Evolutionary conservation across 768 basidiomycete species (phyloP), one percentile per base, ranked within the genome.

Genomic region (Calocybe gangraenosa): DNA sequence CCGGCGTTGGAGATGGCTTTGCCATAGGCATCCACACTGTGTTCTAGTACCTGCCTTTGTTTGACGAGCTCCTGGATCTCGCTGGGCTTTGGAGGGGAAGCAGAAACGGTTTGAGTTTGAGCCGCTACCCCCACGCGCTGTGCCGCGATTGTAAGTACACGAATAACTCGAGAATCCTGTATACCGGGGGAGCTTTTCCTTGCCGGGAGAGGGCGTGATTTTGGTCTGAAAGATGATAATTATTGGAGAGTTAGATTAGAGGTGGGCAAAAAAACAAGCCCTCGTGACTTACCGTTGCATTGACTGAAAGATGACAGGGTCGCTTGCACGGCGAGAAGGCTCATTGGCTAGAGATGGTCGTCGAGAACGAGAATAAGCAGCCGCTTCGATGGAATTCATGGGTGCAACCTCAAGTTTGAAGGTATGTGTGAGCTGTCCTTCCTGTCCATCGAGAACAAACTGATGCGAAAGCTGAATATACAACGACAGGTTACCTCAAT

Each of bases 381-480:
- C 56, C 11, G 65, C 58, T 48, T 77, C 76, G 30, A 71, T 61
- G 2, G 73, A 64, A 35, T 70, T 69, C 28, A 68, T 73, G 14
- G 89, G 86, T 2, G 87, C 85, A 54, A 92, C 82, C 42, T 73
- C 78, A 48, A 92, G 69, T 51, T 76, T 78, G 56, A 91, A 85
- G 17, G 75, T 81, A 52, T 81, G 80, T 8, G 74, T 60, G 20
- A 92, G 71, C 21, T 74, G 67, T 37, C 84, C 84, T 58, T 92
- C 87, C 57, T 82, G 71, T 23, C 85, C 84, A 43, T 92, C 89
- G 54, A 87, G 74, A 22, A 75, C 61, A 58, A 81, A 90, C 83
- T 87, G 51, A 55, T 42, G 30, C 19, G 44, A 25, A 3, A 42
- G 13, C 17, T 37, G 25, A 15, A 35, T 17, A 21, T 37, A 15